Base-by-base conservation (phyloP, 169 alveolate genomes). In the Plasmodium fragile region DNA sequence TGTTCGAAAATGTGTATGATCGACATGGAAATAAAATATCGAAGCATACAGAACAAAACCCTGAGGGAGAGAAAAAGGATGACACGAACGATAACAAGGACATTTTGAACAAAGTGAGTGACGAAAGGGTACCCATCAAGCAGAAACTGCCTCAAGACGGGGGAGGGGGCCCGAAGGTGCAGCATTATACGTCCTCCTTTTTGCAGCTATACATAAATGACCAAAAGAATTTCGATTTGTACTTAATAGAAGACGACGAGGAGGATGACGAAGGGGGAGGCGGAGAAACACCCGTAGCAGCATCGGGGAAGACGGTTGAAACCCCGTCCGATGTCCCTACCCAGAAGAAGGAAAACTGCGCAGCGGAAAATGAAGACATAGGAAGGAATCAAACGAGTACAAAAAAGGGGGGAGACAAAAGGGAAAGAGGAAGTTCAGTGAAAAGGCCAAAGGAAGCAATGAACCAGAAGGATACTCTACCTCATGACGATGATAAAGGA, bases 1-100 rank as follows among this genome's bases (percentile, higher is more conserved):
- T 81, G 18, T 91, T 81, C 55, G 94, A 91, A 91, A 91, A 91
- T 91, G 53, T 91, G 53, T 91, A 91, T 59, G 75, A 80, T 49
- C 45, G 52, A 4, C 30, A 80, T 79, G 94, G 94, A 70, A 34
- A 28, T 18, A 80, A 70, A 71, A 25, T 91, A 4, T 39, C 34
- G 28, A 53, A 87, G 45, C 30, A 78, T 18, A 2, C 30, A 6
- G n/a, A 65, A 10, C 71, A 65, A 10, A 43, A n/a, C 13, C 36
- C 49, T 34, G 59, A 18, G n/a, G 25, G 55, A 8, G 53, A 41
- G 13, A 55, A 79, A 6, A 41, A 45, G 30, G 59, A 34, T 45
- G 84, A 79, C 22, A 39, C 13, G 16, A 79, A 79, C 22, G 81
- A 43, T 69, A 70, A 16, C 22, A 8, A 6, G 22, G 16, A 22